Evolutionary conservation across 2,329 filamentous ascomycete genomes (phyloP).

Genomic region (Pseudogymnoascus sp.): DNA sequence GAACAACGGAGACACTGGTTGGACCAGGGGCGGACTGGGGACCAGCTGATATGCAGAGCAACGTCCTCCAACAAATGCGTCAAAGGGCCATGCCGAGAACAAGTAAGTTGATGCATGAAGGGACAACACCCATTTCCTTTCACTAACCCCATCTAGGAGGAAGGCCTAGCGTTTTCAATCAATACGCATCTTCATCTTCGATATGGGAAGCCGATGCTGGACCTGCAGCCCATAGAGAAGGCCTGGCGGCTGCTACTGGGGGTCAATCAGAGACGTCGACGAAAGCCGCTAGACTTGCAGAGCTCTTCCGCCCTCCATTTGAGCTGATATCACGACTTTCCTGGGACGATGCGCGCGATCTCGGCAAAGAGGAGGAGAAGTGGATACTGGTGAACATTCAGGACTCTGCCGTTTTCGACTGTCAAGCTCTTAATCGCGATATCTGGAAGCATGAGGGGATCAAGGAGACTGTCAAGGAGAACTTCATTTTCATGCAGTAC

Average conservation of each 20-base stretch:
- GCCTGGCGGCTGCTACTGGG: constrained; percentile 53
- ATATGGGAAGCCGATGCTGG: constrained; percentile 42
- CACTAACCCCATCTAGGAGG: constrained; percentile 22
- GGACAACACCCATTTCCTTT: neutral
- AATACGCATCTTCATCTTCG: constrained; percentile 41
- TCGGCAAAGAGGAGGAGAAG: constrained; percentile 81
- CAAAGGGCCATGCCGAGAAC: constrained; percentile 27
- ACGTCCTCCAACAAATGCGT: constrained; percentile 23
- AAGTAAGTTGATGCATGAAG: constrained; percentile 16
- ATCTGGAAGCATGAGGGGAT: constrained; percentile 87
- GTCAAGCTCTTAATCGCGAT: constrained; percentile 87
- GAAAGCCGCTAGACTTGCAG: constrained; percentile 72
- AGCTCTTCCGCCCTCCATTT: constrained; percentile 87
- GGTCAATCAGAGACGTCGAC: constrained; percentile 56
- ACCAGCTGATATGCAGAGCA: constrained; percentile 34
- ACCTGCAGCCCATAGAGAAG: constrained; percentile 39
- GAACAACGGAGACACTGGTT: constrained; percentile 85
- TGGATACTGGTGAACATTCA: constrained; percentile 97
- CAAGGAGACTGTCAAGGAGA: constrained; percentile 72
- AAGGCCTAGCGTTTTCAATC: constrained; percentile 62
- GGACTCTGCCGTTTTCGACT: constrained; percentile 87
- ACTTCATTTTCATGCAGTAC: constrained; percentile 95
- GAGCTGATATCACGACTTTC: constrained; percentile 72
- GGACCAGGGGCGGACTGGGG: constrained; percentile 47
- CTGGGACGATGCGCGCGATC: constrained; percentile 78